Conservation (phyloP, 257 asterid species). For the Plantago elongata region DNA sequence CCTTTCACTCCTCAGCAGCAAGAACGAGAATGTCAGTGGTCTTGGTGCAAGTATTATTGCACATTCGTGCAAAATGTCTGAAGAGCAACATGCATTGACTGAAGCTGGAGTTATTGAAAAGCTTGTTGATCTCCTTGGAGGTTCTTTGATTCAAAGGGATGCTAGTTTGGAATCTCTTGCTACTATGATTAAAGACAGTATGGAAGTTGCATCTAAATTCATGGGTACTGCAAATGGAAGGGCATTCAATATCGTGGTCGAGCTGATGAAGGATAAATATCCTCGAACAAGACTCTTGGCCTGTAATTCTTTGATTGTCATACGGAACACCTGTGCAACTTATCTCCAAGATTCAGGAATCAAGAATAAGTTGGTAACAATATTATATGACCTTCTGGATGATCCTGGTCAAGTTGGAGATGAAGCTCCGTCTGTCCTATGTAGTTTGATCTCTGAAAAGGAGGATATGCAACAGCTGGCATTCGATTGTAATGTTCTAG, state of each 20-base stretch:
- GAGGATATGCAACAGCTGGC: conserved; percentile 83
- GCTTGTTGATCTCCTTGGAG: conserved; percentile 72
- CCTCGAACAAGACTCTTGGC: conserved; percentile 85
- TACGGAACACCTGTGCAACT: conserved; percentile 51
- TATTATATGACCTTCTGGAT: conserved; percentile 76
- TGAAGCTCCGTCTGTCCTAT: conserved; percentile 76
- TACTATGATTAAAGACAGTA: conserved; percentile 60
- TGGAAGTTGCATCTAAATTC: conserved; percentile 59
- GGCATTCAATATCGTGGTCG: conserved; percentile 49
- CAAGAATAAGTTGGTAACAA: conserved; percentile 51
- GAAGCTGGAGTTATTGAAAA: conserved; percentile 68
- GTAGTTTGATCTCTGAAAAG: conserved; percentile 61
- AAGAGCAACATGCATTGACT: conserved; percentile 67
- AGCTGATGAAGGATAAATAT: conserved; percentile 69
- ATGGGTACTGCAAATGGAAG: conserved; percentile 68
- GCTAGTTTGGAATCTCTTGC: conserved; percentile 86
- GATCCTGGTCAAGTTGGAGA: conserved; percentile 96
- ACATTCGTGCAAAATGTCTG: conserved; percentile 70
- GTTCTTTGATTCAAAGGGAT: conserved; percentile 72
- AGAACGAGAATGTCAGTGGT: conserved; percentile 78
- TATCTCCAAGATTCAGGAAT: conserved; percentile 56
- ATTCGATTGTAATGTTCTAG: conserved; percentile 57
- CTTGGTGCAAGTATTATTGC: conserved; percentile 88
- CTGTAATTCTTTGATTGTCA: conserved; percentile 63
- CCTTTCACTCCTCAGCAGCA: conserved; percentile 58